Evolutionary conservation across 2,329 filamentous ascomycete genomes (phyloP).

Genomic region (Aspergillus ibericus): DNA sequence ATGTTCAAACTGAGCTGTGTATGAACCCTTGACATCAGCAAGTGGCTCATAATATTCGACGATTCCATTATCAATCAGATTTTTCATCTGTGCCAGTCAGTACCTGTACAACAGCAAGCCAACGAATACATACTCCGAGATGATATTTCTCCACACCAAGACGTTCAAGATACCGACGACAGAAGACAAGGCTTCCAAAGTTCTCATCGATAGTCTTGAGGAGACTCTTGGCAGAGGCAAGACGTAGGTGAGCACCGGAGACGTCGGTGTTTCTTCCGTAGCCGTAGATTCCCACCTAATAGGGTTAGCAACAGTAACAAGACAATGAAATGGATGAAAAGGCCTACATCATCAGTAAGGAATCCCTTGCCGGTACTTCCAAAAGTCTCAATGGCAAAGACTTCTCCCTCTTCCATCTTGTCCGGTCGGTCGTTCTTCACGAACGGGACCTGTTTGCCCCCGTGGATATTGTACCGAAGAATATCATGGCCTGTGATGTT

Average conservation of each 20-base stretch:
- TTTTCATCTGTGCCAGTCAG: slow-evolving; percentile 52
- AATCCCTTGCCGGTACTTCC: slow-evolving; percentile 56
- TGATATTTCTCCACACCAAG: slow-evolving; percentile 61
- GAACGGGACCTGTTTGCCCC: slow-evolving; percentile 57
- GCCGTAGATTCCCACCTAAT: slow-evolving; percentile 53
- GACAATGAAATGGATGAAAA: neutral
- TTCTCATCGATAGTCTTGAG: slow-evolving; percentile 62
- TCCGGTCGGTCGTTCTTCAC: slow-evolving; percentile 51
- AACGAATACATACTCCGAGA: slow-evolving; percentile 49
- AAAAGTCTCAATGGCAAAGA: slow-evolving; percentile 61
- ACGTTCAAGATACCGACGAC: slow-evolving; percentile 62
- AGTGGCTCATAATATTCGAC: slow-evolving; percentile 59
- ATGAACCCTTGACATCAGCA: slow-evolving; percentile 59
- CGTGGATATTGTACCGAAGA: slow-evolving; percentile 55
- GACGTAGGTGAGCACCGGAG: slow-evolving; percentile 37
- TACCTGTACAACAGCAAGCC: slow-evolving; percentile 4
- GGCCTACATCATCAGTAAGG: slow-evolving; percentile 48
- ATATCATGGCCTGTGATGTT: slow-evolving; percentile 59
- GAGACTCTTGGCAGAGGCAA: slow-evolving; percentile 57
- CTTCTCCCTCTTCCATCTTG: slow-evolving; percentile 61
- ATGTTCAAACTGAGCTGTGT: slow-evolving; percentile 66
- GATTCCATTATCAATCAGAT: slow-evolving; percentile 57
- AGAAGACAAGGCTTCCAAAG: slow-evolving; percentile 64
- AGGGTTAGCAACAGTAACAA: slow-evolving; percentile 1
- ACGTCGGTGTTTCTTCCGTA: slow-evolving; percentile 48